These are phyloP conservation scores for Scheffersomyces parashehatae DNA, from an alignment of 1,139 yeast species.

Conservation along the genomic window DNA sequence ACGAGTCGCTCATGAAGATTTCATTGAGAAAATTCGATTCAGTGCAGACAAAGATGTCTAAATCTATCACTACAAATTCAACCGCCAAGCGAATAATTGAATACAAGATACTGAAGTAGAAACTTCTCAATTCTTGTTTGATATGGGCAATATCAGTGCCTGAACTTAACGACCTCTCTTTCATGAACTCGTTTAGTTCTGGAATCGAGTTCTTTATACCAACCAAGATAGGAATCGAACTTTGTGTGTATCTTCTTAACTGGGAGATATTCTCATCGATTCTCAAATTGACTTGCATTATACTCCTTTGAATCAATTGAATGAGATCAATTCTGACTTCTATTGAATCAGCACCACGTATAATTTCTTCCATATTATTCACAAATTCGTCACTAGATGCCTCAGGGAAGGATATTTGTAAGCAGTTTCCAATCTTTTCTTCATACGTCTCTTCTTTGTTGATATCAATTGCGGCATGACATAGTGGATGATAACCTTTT, in stretches of 20 bases:
- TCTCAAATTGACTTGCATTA: neutral
- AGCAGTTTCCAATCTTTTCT: slow-evolving; percentile 7
- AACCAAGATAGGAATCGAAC: neutral
- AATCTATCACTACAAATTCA: slow-evolving; percentile 9
- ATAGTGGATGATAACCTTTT: slow-evolving; percentile 4
- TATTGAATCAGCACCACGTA: slow-evolving; percentile 13
- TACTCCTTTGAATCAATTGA: slow-evolving; percentile 5
- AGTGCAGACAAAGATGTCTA: slow-evolving; percentile 5
- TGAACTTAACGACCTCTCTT: slow-evolving; percentile 4
- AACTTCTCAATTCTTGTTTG: slow-evolving; percentile 4
- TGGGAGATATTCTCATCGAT: neutral
- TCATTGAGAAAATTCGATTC: neutral
- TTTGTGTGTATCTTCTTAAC: neutral
- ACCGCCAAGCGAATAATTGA: slow-evolving; percentile 7
- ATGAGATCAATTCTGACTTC: slow-evolving; percentile 12
- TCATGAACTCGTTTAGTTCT: slow-evolving; percentile 1
- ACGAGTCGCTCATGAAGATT: slow-evolving; percentile 4
- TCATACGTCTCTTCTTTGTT: neutral
- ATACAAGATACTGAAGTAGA: slow-evolving; percentile 7
- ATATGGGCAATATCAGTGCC: slow-evolving; percentile 2
- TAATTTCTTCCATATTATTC: slow-evolving; percentile 1
- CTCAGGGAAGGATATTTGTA: slow-evolving; percentile 10
- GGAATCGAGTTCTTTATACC: neutral
- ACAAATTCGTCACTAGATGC: neutral
- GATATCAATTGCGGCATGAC: no score